Evolutionary conservation across 352 stramenopile genomes (phyloP).

Genomic region (Aphanomyces invadans): DNA sequence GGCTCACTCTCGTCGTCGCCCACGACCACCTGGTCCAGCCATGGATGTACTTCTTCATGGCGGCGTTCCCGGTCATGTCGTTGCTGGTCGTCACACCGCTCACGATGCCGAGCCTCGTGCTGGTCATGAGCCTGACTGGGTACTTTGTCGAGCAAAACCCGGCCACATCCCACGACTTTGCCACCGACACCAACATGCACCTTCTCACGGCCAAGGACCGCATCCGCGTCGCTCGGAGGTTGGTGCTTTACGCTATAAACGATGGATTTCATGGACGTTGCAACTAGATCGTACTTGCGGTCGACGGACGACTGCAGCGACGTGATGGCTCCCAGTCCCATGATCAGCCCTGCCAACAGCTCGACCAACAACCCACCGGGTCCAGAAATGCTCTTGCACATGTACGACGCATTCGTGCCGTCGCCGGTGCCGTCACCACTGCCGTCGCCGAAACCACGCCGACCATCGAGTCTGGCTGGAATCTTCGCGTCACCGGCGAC

Average conservation of each 20-base stretch:
- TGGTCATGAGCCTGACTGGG: slow-evolving; percentile 79
- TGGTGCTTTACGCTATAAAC: not conserved
- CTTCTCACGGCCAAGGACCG: slow-evolving; percentile 12
- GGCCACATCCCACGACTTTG: not conserved
- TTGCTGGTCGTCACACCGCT: slow-evolving; percentile 76
- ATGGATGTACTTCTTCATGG: slow-evolving; percentile 45
- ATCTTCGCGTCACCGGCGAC: not conserved
- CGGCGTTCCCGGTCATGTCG: slow-evolving; percentile 50
- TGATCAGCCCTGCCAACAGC: not conserved
- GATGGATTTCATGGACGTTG: not conserved
- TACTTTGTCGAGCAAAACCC: slow-evolving; percentile 80
- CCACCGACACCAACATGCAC: not conserved
- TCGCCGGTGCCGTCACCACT: not conserved
- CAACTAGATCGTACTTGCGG: not conserved
- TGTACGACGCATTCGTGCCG: not conserved
- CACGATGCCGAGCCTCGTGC: slow-evolving; percentile 80
- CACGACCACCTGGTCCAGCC: slow-evolving; percentile 34
- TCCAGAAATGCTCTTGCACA: slow-evolving; percentile 19
- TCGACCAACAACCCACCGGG: no score
- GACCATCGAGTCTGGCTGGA: not conserved
- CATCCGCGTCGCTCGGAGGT: slow-evolving; percentile 17
- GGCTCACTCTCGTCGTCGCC: slow-evolving; percentile 59
- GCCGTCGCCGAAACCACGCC: not conserved
- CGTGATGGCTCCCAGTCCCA: not conserved
- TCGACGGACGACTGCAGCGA: not conserved